Conservation (phyloP, 2,329 filamentous ascomycete genomes). For the Pseudogymnoascus sp. region DNA sequence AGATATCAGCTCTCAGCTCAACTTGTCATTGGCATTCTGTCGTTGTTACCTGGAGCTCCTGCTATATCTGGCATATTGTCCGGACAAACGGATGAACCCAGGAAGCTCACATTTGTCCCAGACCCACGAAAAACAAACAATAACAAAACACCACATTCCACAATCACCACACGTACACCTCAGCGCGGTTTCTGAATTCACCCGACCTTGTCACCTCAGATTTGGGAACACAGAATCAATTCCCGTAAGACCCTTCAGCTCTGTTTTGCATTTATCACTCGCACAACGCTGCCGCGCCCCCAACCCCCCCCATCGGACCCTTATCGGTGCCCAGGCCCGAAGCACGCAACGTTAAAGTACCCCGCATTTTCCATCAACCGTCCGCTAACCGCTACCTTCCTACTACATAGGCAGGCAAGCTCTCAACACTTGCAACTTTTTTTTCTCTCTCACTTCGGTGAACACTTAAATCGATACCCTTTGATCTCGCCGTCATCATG, state of each 20-base stretch:
- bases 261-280: not conserved
- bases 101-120: not conserved
- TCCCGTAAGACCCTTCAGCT: not conserved
- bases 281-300: not conserved
- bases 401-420: not conserved
- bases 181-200: not conserved
- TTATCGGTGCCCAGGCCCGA: not conserved
- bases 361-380: not conserved
- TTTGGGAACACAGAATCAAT: not conserved
- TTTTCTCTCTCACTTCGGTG: not conserved
- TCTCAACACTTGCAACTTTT: not conserved
- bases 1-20: not conserved
- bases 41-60: not conserved
- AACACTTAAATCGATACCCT: not conserved
- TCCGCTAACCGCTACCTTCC: not conserved
- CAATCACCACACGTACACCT: not conserved
- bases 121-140: not conserved
- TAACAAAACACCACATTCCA: not conserved
- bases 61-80: not conserved
- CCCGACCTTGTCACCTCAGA: not conserved
- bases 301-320: not conserved
- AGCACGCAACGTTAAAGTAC: not conserved
- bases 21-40: not conserved
- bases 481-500: slow-evolving; percentile 31
- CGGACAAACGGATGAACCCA: not conserved